Evolutionary conservation across 2,329 filamentous ascomycete species (phyloP).

Genomic region (Ophiostoma novo-ulmi): DNA sequence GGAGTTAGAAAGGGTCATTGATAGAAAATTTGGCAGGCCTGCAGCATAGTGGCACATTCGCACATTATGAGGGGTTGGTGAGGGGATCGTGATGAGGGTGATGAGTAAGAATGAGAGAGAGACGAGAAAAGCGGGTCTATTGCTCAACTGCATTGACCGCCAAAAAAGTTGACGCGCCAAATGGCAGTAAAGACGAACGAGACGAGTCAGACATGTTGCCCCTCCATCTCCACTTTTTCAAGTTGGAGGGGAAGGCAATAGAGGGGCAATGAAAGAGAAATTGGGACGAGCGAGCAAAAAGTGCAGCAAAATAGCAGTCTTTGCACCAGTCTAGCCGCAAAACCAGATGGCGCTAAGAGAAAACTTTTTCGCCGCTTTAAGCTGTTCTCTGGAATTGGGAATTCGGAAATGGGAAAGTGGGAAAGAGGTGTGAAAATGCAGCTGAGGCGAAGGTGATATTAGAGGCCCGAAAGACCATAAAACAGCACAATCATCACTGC

Average conservation of each 20-base stretch:
- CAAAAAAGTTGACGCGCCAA: not conserved
- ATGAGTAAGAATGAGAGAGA: not conserved
- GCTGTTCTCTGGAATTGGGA: slow-evolving; percentile 13
- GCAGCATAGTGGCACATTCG: not conserved
- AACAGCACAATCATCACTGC: not conserved
- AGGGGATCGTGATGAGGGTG: not conserved
- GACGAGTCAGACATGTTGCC: slow-evolving; percentile 17
- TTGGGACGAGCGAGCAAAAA: not conserved
- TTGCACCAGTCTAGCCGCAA: slow-evolving; percentile 19
- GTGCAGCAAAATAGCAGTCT: not conserved
- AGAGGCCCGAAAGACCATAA: not conserved
- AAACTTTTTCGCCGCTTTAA: slow-evolving; percentile 23
- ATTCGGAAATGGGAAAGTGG: not conserved
- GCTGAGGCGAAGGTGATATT: not conserved
- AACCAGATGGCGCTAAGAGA: slow-evolving; percentile 28
- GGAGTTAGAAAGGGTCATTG: slow-evolving; percentile 21
- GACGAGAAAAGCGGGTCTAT: not conserved
- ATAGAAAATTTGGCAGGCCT: not conserved
- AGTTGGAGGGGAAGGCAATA: slow-evolving; percentile 16
- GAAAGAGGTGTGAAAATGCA: not conserved
- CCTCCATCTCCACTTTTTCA: slow-evolving; percentile 27
- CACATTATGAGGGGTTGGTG: too few relatives aligned
- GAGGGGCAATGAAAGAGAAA: slow-evolving; percentile 23
- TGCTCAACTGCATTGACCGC: not conserved
- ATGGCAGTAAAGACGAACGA: not conserved